These are phyloP conservation scores for Daedaleopsis sinensis DNA, from an alignment of 768 basidiomycete species.

Conservation along the genomic window DNA sequence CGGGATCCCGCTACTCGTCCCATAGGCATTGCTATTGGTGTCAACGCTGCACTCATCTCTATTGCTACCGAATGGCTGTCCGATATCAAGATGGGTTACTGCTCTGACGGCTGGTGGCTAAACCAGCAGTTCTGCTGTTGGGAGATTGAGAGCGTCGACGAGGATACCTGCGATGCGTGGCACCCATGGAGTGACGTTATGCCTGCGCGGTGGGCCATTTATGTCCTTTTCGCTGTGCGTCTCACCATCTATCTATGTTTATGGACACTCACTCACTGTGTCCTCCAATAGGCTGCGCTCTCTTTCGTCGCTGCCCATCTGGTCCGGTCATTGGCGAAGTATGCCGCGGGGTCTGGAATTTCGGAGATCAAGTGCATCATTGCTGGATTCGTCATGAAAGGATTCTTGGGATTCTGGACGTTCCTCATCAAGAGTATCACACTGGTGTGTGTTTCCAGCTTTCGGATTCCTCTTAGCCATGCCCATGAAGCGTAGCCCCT, in stretches of 20 bases:
- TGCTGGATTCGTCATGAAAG: slow-evolving; percentile 96
- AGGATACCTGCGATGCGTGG: slow-evolving; percentile 89
- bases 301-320: slow-evolving; percentile 88
- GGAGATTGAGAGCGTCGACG: slow-evolving; percentile 85
- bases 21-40: slow-evolving; percentile 85
- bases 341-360: slow-evolving; percentile 97
- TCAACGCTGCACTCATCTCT: slow-evolving; percentile 93
- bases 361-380: slow-evolving; percentile 99
- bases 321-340: slow-evolving; percentile 86
- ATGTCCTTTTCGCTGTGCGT: slow-evolving; percentile 88
- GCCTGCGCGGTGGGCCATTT: slow-evolving; percentile 78
- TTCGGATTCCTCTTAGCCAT: background rate
- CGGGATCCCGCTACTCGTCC: background rate
- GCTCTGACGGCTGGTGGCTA: slow-evolving; percentile 97
- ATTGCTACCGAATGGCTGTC: slow-evolving; percentile 97
- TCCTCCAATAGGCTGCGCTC: slow-evolving; percentile 63
- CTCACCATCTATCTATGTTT: too few species aligned
- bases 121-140: slow-evolving; percentile 98
- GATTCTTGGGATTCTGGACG: slow-evolving; percentile 88
- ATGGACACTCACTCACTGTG: background rate
- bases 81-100: slow-evolving; percentile 97
- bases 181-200: slow-evolving; percentile 81
- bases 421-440: slow-evolving; percentile 94
- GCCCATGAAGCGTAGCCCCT: slow-evolving; percentile 64
- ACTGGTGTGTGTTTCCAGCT: slow-evolving; percentile 56